phyloP scores from a whole-genome alignment of 2,329 filamentous ascomycete genomes.

The Leptographium procerum region DNA sequence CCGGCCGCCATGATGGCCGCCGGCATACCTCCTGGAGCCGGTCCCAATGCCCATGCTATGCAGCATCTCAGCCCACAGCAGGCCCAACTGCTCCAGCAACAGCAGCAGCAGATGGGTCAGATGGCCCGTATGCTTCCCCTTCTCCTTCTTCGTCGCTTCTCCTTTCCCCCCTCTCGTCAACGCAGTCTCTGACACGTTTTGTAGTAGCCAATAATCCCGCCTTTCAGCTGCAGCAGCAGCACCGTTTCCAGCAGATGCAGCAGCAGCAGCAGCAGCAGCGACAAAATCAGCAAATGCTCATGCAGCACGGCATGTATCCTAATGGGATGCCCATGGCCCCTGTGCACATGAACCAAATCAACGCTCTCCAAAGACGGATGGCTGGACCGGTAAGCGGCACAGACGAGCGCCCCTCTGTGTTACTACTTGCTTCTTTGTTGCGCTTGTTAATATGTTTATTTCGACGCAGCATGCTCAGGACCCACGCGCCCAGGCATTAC shows the following conservation, averaged over 20 bases:
- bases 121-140: slow-evolving; percentile 20
- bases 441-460: neutral
- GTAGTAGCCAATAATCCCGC: slow-evolving; percentile 20
- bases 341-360: slow-evolving; percentile 28
- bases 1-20: slow-evolving; percentile 62
- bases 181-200: neutral
- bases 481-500: slow-evolving; percentile 21
- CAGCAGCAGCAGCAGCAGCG: slow-evolving; percentile 42
- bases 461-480: neutral
- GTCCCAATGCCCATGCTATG: slow-evolving; percentile 56
- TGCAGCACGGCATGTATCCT: slow-evolving; percentile 39
- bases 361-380: slow-evolving; percentile 27
- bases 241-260: slow-evolving; percentile 41
- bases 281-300: slow-evolving; percentile 37
- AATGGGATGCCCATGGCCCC: slow-evolving; percentile 39
- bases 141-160: neutral
- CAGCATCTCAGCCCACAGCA: slow-evolving; percentile 58
- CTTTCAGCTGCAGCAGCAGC: slow-evolving; percentile 37
- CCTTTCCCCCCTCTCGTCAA: slow-evolving; percentile 2
- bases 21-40: slow-evolving; percentile 59
- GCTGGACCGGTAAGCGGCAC: slow-evolving; percentile 9
- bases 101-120: slow-evolving; percentile 34
- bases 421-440: too few species aligned
- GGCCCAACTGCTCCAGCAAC: slow-evolving; percentile 47
- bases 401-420: neutral